Conservation (phyloP, 106 monocot species). For the Phalaenopsis aphrodite region DNA sequence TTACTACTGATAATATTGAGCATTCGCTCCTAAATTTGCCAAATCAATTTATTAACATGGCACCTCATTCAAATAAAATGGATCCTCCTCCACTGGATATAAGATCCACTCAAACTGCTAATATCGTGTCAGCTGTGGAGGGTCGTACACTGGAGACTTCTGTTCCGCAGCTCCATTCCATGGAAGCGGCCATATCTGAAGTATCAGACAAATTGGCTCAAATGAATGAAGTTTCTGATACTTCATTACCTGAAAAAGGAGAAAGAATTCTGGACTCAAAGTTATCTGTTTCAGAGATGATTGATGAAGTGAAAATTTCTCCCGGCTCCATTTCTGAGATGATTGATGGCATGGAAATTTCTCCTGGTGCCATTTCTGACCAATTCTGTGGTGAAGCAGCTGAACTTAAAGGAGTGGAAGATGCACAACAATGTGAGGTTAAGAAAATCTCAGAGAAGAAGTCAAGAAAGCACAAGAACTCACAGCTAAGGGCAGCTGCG, state of each 20-base stretch:
- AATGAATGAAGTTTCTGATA: slow-evolving; percentile 8
- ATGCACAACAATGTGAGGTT: slow-evolving; percentile 24
- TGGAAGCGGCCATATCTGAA: not conserved
- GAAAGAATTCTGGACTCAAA: slow-evolving; percentile 6
- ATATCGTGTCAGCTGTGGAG: not conserved
- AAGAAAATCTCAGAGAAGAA: slow-evolving; percentile 80
- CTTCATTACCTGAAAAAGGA: not conserved
- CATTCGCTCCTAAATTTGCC: slow-evolving; percentile 24
- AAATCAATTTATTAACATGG: slow-evolving; percentile 36
- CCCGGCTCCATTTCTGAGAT: slow-evolving; percentile 19
- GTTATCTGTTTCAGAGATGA: slow-evolving; percentile 20
- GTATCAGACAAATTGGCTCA: slow-evolving; percentile 2
- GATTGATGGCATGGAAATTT: slow-evolving; percentile 28
- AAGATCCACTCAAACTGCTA: slow-evolving; percentile 12
- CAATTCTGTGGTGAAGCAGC: slow-evolving; percentile 9
- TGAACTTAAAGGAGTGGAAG: slow-evolving; percentile 26
- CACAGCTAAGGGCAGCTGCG: slow-evolving; percentile 23
- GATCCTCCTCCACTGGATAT: not conserved
- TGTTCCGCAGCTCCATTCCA: slow-evolving; percentile 3
- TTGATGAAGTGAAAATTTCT: slow-evolving; percentile 31
- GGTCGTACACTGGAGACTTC: slow-evolving; percentile 3
- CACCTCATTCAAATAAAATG: slow-evolving; percentile 11
- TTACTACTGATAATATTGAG: slow-evolving; percentile 7
- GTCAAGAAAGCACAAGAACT: slow-evolving; percentile 73
- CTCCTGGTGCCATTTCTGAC: slow-evolving; percentile 16